Conservation (phyloP, 805 yeast species). For the Kodamaea sagamina region DNA sequence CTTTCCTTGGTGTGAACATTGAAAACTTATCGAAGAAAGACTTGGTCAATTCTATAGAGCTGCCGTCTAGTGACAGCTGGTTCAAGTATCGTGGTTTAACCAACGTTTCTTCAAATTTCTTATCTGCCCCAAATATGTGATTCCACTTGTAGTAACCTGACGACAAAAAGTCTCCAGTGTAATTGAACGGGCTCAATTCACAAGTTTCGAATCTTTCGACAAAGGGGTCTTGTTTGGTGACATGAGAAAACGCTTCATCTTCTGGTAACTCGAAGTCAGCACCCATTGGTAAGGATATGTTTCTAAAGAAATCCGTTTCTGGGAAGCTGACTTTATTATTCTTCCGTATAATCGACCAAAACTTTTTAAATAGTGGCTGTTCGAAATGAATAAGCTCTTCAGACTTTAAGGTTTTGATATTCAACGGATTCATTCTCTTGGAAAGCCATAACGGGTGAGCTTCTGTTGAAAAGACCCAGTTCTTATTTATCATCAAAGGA, state of each 20-base stretch:
- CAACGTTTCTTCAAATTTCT: constrained; percentile 40
- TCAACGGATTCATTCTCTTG: constrained; percentile 12
- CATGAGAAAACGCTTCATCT: constrained; percentile 6
- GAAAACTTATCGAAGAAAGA: constrained; percentile 32
- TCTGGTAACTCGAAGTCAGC: constrained; percentile 17
- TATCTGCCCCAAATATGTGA: constrained; percentile 48
- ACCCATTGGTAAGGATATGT: constrained; percentile 18
- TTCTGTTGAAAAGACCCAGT: constrained; percentile 76
- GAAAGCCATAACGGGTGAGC: constrained; percentile 88
- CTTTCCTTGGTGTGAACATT: constrained; percentile 17
- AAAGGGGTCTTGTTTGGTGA: constrained; percentile 21
- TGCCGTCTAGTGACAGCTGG: constrained; percentile 22
- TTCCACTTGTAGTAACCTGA: constrained; percentile 43
- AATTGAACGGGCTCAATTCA: constrained; percentile 30
- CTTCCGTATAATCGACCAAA: constrained; percentile 14
- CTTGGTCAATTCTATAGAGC: constrained; percentile 31
- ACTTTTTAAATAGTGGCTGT: constrained; percentile 11
- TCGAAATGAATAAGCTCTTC: constrained; percentile 10
- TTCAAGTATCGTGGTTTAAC: constrained; percentile 42
- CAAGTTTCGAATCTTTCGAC: constrained; percentile 26
- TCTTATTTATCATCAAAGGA: constrained; percentile 37
- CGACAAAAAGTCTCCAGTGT: constrained; percentile 21
- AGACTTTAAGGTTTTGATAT: constrained; percentile 12
- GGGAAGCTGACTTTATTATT: background rate
- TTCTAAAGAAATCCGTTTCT: constrained; percentile 15